Conservation (phyloP, 176 grass and related monocot genomes). For the Guadua angustifolia region DNA sequence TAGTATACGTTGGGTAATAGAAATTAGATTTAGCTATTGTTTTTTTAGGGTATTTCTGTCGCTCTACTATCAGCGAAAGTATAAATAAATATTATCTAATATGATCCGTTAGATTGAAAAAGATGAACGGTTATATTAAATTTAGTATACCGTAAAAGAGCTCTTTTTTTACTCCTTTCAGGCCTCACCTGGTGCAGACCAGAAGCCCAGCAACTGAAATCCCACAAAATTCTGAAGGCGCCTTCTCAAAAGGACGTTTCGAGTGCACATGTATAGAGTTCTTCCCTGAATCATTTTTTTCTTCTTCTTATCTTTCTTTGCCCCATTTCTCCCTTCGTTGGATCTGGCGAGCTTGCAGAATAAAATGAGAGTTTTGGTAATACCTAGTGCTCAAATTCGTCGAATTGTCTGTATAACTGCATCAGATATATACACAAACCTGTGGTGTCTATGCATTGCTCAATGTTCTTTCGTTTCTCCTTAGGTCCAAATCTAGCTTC, state of each 20-base stretch:
- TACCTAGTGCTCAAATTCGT: constrained; percentile 52
- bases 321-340: constrained; percentile 42
- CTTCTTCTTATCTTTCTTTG: constrained; percentile 24
- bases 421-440: constrained; percentile 45
- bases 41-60: too few species aligned
- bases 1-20: too few species aligned
- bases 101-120: too few species aligned
- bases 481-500: neutral
- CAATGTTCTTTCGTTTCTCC: constrained; percentile 1
- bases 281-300: constrained; percentile 56
- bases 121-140: too few species aligned
- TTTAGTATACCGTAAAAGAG: too few species aligned
- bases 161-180: constrained; percentile 32
- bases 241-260: constrained; percentile 42
- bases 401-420: constrained; percentile 56
- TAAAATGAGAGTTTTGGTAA: constrained; percentile 61
- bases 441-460: constrained; percentile 34
- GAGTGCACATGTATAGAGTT: constrained; percentile 79
- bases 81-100: too few species aligned
- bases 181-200: constrained; percentile 70
- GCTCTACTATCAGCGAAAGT: too few species aligned
- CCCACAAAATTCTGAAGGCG: constrained; percentile 38
- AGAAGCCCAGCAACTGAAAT: constrained; percentile 75
- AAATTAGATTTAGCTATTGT: too few species aligned
- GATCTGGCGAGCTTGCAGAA: constrained; percentile 39